A percentile compares a stretch with the other conserved stretches of the same genome.
These are phyloP conservation scores for Magnaporthiopsis rhizophila DNA, from an alignment of 2,329 filamentous ascomycete species.

Conservation along the genomic window DNA sequence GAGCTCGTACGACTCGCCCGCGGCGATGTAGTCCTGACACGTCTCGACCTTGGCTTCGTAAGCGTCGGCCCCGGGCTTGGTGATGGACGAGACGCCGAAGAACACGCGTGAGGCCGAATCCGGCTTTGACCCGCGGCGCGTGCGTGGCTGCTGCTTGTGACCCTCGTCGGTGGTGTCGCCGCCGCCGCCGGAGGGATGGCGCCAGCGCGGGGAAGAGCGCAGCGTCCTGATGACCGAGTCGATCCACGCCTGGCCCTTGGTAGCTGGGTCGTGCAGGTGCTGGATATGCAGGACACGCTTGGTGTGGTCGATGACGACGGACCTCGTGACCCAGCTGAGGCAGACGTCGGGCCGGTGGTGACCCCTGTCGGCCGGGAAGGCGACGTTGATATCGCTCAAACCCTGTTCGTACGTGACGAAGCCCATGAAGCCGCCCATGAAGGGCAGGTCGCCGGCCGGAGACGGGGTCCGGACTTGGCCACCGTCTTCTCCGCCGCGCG, in stretches of 20 bases:
- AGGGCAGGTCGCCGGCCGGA: conserved; percentile 37
- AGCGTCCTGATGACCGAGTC: conserved; percentile 25
- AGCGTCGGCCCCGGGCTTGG: conserved; percentile 31
- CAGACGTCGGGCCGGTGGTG: conserved; percentile 59
- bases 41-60: conserved; percentile 61
- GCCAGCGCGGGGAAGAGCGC: conserved; percentile 21
- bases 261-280: conserved; percentile 37
- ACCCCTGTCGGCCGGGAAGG: conserved; percentile 19
- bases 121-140: neutral
- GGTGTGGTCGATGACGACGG: conserved; percentile 68
- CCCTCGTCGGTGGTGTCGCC: neutral
- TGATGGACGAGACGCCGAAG: conserved; percentile 19
- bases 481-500: too few species aligned
- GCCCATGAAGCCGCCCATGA: conserved; percentile 78
- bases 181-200: neutral
- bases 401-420: conserved; percentile 82
- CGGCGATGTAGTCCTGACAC: conserved; percentile 65
- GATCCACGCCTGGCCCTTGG: conserved; percentile 34
- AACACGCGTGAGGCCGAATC: neutral
- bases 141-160: neutral
- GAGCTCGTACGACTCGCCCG: conserved; percentile 78
- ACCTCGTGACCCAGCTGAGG: conserved; percentile 68
- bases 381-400: conserved; percentile 49
- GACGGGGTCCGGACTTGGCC: neutral
- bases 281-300: conserved; percentile 58